A percentile compares a stretch with the other conserved stretches of the same genome.
Conservation (phyloP, 257 asterid genomes). For the Mitragyna speciosa region DNA sequence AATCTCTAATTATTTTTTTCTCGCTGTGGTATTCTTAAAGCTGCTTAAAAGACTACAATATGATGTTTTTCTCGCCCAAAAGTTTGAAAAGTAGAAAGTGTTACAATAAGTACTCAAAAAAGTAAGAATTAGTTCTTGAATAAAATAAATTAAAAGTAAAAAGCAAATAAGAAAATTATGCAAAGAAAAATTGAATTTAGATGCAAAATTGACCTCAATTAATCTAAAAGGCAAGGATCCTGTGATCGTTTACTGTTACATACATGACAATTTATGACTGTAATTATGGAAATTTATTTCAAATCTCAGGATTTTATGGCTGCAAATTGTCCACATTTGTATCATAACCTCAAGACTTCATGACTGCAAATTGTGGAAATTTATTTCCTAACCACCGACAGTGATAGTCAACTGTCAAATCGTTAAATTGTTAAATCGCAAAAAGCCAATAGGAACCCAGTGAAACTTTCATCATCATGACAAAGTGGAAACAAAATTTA, state of each 20-base stretch:
- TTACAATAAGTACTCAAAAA: not conserved
- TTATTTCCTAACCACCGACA: conserved; percentile 9
- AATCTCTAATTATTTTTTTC: no score
- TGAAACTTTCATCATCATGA: not conserved
- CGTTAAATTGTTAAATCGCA: conserved; percentile 1
- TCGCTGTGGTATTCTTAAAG: not conserved
- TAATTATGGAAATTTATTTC: conserved; percentile 3
- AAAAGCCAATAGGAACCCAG: not conserved
- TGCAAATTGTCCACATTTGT: not conserved
- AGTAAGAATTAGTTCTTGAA: not conserved
- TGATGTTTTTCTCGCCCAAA: no score
- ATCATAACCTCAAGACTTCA: not conserved
- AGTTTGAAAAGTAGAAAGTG: not conserved
- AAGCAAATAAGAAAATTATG: not conserved
- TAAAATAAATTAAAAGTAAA: not conserved
- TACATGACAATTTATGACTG: not conserved
- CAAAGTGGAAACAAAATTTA: not conserved
- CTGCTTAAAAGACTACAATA: no score
- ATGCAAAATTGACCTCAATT: not conserved
- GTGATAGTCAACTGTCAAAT: conserved; percentile 1
- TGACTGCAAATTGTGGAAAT: conserved; percentile 5
- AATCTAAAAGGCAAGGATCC: not conserved
- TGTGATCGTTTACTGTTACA: not conserved
- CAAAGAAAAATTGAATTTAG: not conserved
- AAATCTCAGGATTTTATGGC: not conserved